phyloP scores from a whole-genome alignment of 148 eudicot species.

The Amaranthus palmeri region DNA sequence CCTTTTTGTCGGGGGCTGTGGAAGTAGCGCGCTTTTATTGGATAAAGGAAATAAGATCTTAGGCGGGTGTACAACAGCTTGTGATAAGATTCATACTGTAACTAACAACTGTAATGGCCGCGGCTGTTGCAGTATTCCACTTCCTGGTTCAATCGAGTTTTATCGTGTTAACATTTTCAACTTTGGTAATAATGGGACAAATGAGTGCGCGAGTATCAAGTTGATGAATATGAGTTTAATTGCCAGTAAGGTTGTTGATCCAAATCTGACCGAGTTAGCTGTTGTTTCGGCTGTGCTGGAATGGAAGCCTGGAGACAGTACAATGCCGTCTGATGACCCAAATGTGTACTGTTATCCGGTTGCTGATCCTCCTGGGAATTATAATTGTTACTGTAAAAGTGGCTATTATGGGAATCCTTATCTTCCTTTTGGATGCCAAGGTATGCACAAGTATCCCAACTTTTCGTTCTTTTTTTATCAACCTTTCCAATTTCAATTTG shows the following conservation, averaged over 20 bases:
- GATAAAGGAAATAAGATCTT: background rate
- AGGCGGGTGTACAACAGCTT: background rate
- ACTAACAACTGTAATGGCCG: background rate
- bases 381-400: background rate
- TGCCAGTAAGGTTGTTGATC: no score
- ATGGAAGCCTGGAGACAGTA: background rate
- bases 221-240: no score
- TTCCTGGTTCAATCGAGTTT: background rate
- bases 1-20: background rate
- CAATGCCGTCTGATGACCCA: background rate
- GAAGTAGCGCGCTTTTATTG: background rate
- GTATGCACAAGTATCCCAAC: background rate
- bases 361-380: background rate
- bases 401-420: background rate
- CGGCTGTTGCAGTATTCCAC: background rate
- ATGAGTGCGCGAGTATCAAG: no score
- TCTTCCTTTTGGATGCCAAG: slow-evolving; percentile 4
- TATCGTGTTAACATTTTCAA: no score
- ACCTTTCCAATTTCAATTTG: no score
- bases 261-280: background rate
- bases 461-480: no score
- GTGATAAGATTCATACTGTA: background rate
- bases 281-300: background rate
- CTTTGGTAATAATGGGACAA: no score
- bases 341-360: background rate